Conservation (phyloP, 1,139 yeast species). For the Kodamaea ohmeri region DNA sequence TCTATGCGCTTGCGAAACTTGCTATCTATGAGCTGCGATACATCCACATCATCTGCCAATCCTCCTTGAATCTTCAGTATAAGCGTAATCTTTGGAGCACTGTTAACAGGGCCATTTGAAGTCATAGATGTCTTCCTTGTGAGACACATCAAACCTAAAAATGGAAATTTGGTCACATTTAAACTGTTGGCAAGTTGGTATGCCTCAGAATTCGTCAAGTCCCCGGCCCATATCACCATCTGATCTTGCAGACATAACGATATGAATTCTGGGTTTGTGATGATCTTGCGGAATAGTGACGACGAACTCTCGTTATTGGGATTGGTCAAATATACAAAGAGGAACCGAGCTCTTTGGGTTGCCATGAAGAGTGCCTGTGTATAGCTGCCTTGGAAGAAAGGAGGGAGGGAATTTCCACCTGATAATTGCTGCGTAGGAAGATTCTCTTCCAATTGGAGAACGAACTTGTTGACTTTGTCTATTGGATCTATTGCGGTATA, state of each 20-base stretch:
- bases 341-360: conserved; percentile 63
- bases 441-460: conserved; percentile 37
- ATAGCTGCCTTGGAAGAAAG: conserved; percentile 71
- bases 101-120: conserved; percentile 54
- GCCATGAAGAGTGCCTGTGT: conserved; percentile 71
- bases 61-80: conserved; percentile 69
- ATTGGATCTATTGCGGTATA: conserved; percentile 27
- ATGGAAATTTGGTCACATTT: conserved; percentile 74
- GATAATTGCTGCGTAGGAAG: conserved; percentile 24
- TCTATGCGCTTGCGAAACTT: conserved; percentile 46
- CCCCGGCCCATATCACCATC: conserved; percentile 84
- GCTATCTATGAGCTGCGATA: conserved; percentile 26
- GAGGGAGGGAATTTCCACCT: conserved; percentile 26
- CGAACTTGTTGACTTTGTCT: conserved; percentile 33
- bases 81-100: conserved; percentile 56
- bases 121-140: conserved; percentile 56
- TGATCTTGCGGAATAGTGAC: conserved; percentile 52
- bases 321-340: conserved; percentile 72
- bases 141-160: conserved; percentile 64
- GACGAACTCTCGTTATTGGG: conserved; percentile 65
- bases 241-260: conserved; percentile 35
- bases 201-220: conserved; percentile 75
- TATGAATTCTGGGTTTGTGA: conserved; percentile 54
- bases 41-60: conserved; percentile 35
- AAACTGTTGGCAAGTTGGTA: conserved; percentile 79